These are phyloP conservation scores for Botrytis sinoallii DNA, from an alignment of 2,329 filamentous ascomycete species.

Conservation along the genomic window DNA sequence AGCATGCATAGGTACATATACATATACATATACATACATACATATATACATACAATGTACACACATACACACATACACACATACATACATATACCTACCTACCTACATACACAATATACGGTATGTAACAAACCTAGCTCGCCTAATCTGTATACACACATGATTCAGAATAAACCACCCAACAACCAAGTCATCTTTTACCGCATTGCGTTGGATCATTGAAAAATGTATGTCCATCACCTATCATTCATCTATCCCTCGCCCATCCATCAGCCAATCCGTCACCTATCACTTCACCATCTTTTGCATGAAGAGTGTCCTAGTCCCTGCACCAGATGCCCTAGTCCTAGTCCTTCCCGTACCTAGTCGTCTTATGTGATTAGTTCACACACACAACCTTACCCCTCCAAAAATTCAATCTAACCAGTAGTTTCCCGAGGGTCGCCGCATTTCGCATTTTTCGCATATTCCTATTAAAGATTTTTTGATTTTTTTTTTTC, in stretches of 20 bases:
- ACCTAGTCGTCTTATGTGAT: neutral
- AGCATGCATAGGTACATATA: neutral
- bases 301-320: neutral
- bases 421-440: slow-evolving; percentile 19
- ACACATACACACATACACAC: too few relatives aligned
- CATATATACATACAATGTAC: neutral
- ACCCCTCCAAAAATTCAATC: slow-evolving; percentile 6
- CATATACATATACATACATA: neutral
- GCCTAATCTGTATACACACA: neutral
- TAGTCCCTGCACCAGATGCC: neutral
- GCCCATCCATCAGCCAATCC: neutral
- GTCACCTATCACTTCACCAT: neutral
- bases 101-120: neutral
- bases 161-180: slow-evolving; percentile 1
- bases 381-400: neutral
- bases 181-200: neutral
- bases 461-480: slow-evolving; percentile 13
- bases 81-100: neutral
- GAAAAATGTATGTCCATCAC: neutral
- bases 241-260: neutral
- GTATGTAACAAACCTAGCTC: neutral
- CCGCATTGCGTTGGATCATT: neutral
- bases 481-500: slow-evolving; percentile 3
- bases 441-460: slow-evolving; percentile 17
- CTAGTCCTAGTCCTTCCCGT: neutral